Base-by-base conservation (phyloP, 495 filamentous ascomycete species). In the Apiosordaria backusii region DNA sequence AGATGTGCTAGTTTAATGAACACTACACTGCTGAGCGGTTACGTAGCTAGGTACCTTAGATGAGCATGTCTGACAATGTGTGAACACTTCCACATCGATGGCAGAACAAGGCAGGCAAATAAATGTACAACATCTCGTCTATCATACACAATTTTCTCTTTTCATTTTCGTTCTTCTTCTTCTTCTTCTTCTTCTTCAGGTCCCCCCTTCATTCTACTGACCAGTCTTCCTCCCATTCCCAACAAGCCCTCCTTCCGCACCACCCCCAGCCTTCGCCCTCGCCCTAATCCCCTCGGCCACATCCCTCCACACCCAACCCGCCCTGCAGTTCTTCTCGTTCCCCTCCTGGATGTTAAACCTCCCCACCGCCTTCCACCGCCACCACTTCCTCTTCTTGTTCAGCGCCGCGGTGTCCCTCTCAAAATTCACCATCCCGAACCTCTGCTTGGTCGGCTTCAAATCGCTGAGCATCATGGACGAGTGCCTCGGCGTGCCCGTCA, bases 401-500 rank as follows among this genome's bases (percentile, higher is more conserved):
- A 66, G 66, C 1, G 64, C 63, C 2, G 67, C 24, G 3, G 78
- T 76, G 57, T 82, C 77, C 27, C 83, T 70, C 40, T 74, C 76
- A 55, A 84, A 73, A 66, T 88, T 88, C 26, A 82, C 82, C 61
- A 86, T 76, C 19, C 86, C 82, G 15, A 84, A 70, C 18, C 79
- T 68, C 35, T 60, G 18, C 7, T 55, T 64, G 5, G 68, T 70
- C n/a, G 82, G 75, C 54, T 65, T 67, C 53, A 91, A 74, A 24
- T 90, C 87, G 4, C 74, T 70, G 0, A 88, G 59, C 27, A 69
- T 77, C 66, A 87, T 75, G 13, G 72, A 75, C 64, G 72, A 81
- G 22, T 81, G 72, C 54, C 80, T 78, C 18, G 85, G 84, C 72
- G 81, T 81, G 52, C 87, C 87, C 65, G 85, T 80, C 57, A 89